Conservation (phyloP, 2,329 filamentous ascomycete genomes). For the Fusarium burgessii region DNA sequence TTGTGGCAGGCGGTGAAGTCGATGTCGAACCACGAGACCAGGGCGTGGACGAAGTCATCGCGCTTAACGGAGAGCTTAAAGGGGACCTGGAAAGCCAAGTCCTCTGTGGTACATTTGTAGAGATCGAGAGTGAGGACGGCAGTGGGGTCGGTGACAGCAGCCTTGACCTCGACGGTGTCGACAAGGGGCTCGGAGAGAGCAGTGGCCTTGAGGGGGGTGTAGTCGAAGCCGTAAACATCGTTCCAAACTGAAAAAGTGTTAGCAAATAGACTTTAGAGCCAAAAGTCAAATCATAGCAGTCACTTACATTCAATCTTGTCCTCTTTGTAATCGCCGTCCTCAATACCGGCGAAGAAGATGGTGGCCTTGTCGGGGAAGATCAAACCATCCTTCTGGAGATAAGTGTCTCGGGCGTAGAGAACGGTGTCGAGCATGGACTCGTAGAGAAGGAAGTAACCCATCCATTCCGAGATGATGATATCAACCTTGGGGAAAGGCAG, state of each 20-base stretch:
- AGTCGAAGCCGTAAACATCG: conserved; percentile 98
- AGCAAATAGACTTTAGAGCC: background rate
- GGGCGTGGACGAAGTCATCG: conserved; percentile 94
- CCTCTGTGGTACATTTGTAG: conserved; percentile 85
- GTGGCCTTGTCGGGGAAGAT: conserved; percentile 99
- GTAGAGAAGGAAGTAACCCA: conserved; percentile 99
- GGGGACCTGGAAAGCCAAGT: conserved; percentile 84
- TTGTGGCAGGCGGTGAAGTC: conserved; percentile 99
- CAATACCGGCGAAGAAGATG: conserved; percentile 95
- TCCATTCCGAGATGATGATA: conserved; percentile 99
- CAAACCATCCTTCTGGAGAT: conserved; percentile 85
- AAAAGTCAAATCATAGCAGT: background rate
- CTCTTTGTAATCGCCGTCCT: conserved; percentile 99
- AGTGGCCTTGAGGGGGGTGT: conserved; percentile 90
- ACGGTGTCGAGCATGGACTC: conserved; percentile 99
- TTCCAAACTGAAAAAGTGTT: conserved; percentile 82
- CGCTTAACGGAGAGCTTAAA: conserved; percentile 83
- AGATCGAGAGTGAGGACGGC: conserved; percentile 89
- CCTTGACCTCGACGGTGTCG: conserved; percentile 97
- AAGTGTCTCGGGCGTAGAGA: conserved; percentile 93
- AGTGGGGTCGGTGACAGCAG: conserved; percentile 92
- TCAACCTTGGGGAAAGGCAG: conserved; percentile 96
- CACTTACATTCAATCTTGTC: conserved; percentile 98
- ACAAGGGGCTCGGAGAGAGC: conserved; percentile 96
- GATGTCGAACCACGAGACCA: conserved; percentile 99